Percentiles rank a stretch among this genome's conserved stretches.
These are phyloP conservation scores for Agmasoma carcini DNA, from an alignment of 371 early-diverging fungal species.

Conservation along the genomic window DNA sequence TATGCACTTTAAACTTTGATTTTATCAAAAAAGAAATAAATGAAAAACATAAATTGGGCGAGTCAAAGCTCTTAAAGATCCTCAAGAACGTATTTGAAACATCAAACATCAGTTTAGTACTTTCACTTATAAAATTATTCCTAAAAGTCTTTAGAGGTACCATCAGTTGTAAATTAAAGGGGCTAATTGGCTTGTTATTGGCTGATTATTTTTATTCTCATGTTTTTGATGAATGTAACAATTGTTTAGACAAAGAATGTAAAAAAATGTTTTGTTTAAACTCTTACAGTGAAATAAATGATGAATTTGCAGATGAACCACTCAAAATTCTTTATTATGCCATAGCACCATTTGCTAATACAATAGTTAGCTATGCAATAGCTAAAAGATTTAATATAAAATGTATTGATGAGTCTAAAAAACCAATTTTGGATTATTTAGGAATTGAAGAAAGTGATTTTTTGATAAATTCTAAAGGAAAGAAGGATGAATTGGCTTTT, in stretches of 20 bases:
- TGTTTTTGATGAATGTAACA: not conserved
- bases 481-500: not conserved
- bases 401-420: not conserved
- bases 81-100: not conserved
- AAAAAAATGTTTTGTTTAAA: conserved; percentile 2
- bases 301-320: not conserved
- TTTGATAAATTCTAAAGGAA: not conserved
- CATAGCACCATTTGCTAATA: conserved; percentile 2
- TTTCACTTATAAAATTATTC: not conserved
- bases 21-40: not conserved
- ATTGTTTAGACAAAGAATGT: not conserved
- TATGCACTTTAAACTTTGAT: not conserved
- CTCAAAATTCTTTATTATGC: not conserved
- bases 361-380: not conserved
- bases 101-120: not conserved
- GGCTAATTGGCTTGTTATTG: conserved; percentile 3
- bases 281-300: conserved; percentile 1
- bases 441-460: conserved; percentile 5
- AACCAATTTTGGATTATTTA: conserved; percentile 8
- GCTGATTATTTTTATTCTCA: conserved; percentile 10
- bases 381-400: not conserved
- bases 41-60: not conserved
- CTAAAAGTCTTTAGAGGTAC: conserved; percentile 1
- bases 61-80: not conserved
- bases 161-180: not conserved